Conservation (phyloP, 495 filamentous ascomycete species). For the Aspergillus diversus region DNA sequence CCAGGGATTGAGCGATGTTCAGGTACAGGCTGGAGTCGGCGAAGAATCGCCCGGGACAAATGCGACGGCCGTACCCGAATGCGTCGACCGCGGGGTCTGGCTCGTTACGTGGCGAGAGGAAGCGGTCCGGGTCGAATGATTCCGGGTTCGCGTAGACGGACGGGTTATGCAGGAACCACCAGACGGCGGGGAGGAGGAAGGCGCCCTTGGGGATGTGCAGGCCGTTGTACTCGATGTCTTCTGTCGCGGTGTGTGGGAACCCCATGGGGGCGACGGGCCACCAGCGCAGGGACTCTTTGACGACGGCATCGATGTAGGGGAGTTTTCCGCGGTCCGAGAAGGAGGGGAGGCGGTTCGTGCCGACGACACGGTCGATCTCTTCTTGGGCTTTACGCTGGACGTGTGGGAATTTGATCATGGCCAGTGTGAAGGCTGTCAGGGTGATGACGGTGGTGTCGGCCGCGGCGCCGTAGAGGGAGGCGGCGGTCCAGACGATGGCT, state of each 20-base stretch:
- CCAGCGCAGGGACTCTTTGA: constrained; percentile 51
- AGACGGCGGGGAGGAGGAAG: constrained; percentile 40
- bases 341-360: constrained; percentile 35
- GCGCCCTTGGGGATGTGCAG: constrained; percentile 51
- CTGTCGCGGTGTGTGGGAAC: constrained; percentile 56
- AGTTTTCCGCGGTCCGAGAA: constrained; percentile 36
- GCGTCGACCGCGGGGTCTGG: constrained; percentile 34
- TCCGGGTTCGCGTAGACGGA: constrained; percentile 22
- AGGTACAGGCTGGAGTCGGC: constrained; percentile 61
- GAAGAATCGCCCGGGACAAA: constrained; percentile 61
- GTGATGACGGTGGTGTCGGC: constrained; percentile 54
- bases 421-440: constrained; percentile 39
- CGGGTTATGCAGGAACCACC: constrained; percentile 35
- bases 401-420: constrained; percentile 45
- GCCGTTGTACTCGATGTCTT: constrained; percentile 49
- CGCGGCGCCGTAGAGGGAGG: constrained; percentile 55
- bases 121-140: constrained; percentile 43
- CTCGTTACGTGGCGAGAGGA: constrained; percentile 30
- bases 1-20: constrained; percentile 52
- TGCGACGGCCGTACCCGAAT: constrained; percentile 62
- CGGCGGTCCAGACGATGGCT: constrained; percentile 46
- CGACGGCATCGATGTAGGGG: constrained; percentile 48
- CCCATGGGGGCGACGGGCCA: constrained; percentile 44
- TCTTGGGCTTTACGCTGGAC: constrained; percentile 54
- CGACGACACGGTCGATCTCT: constrained; percentile 58